Evolutionary conservation across 139 green algal genomes (phyloP).

Genomic region (Mesotaenium endlicherianum): DNA sequence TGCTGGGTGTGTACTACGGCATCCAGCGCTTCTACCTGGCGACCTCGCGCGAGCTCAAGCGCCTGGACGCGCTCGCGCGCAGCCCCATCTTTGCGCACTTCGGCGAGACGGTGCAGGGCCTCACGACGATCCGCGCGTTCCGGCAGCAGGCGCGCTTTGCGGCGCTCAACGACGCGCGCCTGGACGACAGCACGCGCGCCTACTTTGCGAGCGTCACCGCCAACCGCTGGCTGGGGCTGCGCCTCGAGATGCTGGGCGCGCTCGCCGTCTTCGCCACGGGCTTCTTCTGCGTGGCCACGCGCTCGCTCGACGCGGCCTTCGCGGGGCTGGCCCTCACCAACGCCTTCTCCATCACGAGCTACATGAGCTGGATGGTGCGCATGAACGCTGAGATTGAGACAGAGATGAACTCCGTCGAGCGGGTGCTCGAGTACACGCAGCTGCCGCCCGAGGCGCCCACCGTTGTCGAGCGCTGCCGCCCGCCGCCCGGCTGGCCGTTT

Average conservation of each 20-base stretch:
- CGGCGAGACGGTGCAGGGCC: conserved; percentile 60
- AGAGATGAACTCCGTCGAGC: conserved; percentile 87
- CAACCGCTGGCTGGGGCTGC: conserved; percentile 90
- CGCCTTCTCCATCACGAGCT: conserved; percentile 83
- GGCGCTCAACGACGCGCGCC: background rate
- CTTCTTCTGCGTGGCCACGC: conserved; percentile 12
- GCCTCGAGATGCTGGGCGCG: conserved; percentile 88
- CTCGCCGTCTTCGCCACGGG: conserved; percentile 53
- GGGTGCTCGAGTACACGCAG: conserved; percentile 75
- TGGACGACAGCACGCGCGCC: conserved; percentile 48
- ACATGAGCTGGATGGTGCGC: conserved; percentile 89
- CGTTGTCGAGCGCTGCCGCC: conserved; percentile 19
- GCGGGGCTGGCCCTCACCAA: conserved; percentile 83
- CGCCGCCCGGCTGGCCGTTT: conserved; percentile 58
- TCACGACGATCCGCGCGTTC: conserved; percentile 90
- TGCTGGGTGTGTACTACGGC: conserved; percentile 48
- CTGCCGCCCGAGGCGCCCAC: conserved; percentile 32
- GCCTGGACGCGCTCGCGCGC: conserved; percentile 77
- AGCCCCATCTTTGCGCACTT: conserved; percentile 81
- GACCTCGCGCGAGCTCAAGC: conserved; percentile 79
- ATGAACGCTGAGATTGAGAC: conserved; percentile 72
- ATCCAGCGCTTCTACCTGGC: conserved; percentile 47
- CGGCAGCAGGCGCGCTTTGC: conserved; percentile 35
- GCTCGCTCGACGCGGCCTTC: conserved; percentile 51
- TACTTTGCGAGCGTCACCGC: conserved; percentile 44